These are phyloP conservation scores for Ramaria sp. DNA, from an alignment of 768 basidiomycete species.

Conservation along the genomic window DNA sequence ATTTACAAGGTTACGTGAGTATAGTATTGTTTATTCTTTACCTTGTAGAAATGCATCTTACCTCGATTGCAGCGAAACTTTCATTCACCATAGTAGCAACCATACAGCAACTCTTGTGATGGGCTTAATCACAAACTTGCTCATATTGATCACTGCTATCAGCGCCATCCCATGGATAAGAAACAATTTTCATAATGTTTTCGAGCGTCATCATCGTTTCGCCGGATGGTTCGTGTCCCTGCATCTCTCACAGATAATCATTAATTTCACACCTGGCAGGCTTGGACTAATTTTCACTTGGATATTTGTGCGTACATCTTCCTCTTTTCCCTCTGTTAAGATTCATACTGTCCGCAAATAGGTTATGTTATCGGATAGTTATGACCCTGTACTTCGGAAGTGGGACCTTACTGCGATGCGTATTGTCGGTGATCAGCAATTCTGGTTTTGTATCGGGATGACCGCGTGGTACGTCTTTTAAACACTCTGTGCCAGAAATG, in stretches of 20 bases:
- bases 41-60: not conserved
- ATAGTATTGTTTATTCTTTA: no score
- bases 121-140: conserved; percentile 48
- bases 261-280: not conserved
- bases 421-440: conserved; percentile 58
- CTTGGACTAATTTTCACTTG: conserved; percentile 42
- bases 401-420: conserved; percentile 48
- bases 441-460: conserved; percentile 70
- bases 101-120: conserved; percentile 48
- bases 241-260: not conserved
- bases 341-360: conserved; percentile 48
- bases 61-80: conserved; percentile 32
- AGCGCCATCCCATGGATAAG: conserved; percentile 73
- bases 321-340: conserved; percentile 33
- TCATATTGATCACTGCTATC: conserved; percentile 45
- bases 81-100: conserved; percentile 35
- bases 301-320: conserved; percentile 10
- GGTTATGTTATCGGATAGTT: conserved; percentile 56
- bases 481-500: not conserved
- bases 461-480: conserved; percentile 49
- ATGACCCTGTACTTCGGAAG: conserved; percentile 38
- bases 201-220: conserved; percentile 74
- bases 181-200: conserved; percentile 76
- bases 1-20: conserved; percentile 37
- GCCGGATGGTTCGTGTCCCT: conserved; percentile 43